phyloP scores from a whole-genome alignment of 768 basidiomycete species.

The Tricholoma saponaceum region DNA sequence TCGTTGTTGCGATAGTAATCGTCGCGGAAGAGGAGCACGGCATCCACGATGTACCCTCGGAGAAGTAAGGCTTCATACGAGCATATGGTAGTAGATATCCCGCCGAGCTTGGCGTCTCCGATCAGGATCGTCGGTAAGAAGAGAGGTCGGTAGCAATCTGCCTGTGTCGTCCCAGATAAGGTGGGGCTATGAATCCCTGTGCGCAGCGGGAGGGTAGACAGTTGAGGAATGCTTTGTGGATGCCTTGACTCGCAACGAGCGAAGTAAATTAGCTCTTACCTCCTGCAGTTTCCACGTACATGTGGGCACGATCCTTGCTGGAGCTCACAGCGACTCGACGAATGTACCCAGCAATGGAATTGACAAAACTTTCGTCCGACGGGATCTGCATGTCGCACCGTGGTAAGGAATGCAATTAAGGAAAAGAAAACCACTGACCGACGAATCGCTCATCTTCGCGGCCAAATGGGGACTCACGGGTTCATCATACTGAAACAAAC shows the following conservation, averaged over 20 bases:
- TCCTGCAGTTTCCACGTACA: conserved; percentile 95
- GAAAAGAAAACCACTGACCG: conserved; percentile 21
- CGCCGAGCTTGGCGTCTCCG: conserved; percentile 86
- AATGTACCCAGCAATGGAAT: conserved; percentile 62
- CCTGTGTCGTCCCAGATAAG: conserved; percentile 76
- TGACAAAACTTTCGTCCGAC: conserved; percentile 62
- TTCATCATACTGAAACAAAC: conserved; percentile 79
- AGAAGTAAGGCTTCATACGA: conserved; percentile 88
- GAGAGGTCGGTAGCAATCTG: conserved; percentile 81
- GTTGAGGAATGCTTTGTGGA: not conserved
- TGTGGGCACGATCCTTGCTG: conserved; percentile 35
- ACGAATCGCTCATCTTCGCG: conserved; percentile 42
- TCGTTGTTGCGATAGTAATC: conserved; percentile 85
- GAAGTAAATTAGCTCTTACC: conserved; percentile 46
- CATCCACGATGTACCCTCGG: conserved; percentile 88
- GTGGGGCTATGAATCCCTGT: conserved; percentile 91
- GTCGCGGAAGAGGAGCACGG: conserved; percentile 80
- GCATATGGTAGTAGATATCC: conserved; percentile 88
- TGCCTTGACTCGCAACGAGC: not conserved
- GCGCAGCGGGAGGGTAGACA: not conserved
- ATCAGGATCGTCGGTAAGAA: conserved; percentile 85
- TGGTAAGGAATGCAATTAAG: not conserved
- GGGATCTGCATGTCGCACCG: conserved; percentile 35
- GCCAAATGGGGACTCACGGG: conserved; percentile 96
- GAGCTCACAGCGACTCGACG: conserved; percentile 38